Evolutionary conservation across 2,329 filamentous ascomycete genomes (phyloP), one percentile per base, ranked within the genome.

Genomic region (Pseudopyricularia cyperi): DNA sequence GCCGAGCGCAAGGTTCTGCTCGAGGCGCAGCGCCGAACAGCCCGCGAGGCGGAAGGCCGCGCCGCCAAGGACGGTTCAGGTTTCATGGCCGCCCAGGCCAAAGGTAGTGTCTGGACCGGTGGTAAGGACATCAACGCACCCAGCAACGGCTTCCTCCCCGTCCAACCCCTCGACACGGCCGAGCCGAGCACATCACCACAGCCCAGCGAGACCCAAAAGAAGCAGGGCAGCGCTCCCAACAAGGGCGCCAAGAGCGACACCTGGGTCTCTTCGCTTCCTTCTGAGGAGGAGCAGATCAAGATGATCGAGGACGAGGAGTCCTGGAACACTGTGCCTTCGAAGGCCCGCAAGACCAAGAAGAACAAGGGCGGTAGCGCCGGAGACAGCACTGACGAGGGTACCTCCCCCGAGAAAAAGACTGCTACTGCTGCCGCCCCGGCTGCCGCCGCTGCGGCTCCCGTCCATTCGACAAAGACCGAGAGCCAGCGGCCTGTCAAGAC

Each of bases 21-120:
- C 61, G 89, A 96, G 72, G 83, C 85, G 65, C 90, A 95, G 72
- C 81, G 89, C 57, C 85, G 89, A 56, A 76, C 78, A 55, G 89
- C 89, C 52, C 82, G 91, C 58, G 79, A 89, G 63, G 80, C 87
- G 49, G 89, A 94, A 66, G 89, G 89, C 55, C 81, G 87, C 58
- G 75, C 87, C 46, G 86, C 88, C 52, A 89, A 88, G 74, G 90
- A 93, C 59, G 89, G 90, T 44, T 81, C 78, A 15, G 66, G 72
- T 53, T 83, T 77, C 63, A 69, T 72, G 63, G 71, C 75, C 7
- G 63, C 65, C 1, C 59, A 65, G 52, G 56, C 60, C 19, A 53
- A 56, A 50, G 60, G 65, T 53, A 71, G 70, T 50, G 66, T 65
- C 26, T 72, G 69, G 68, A 63, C 60, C 39, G 65, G 63, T 49